Evolutionary conservation across 805 yeast species (phyloP), one percentile per base, ranked within the genome.

Genomic region (Candida nitratophila): DNA sequence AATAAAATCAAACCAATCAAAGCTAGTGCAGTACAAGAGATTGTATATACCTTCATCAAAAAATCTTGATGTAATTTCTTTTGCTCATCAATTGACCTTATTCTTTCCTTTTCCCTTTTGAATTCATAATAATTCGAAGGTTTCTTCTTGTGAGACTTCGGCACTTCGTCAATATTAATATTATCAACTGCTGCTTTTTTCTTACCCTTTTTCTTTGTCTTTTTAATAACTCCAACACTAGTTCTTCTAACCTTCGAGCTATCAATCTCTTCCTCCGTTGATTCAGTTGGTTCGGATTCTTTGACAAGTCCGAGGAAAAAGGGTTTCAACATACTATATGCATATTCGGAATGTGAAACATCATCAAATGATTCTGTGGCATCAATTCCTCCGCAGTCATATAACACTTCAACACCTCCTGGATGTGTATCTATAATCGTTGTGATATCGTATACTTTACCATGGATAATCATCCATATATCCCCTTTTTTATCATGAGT

Each of bases 261-360:
- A n/a, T n/a, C n/a, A n/a, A n/a, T n/a, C n/a, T n/a, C n/a, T n/a
- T n/a, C n/a, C n/a, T n/a, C n/a, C n/a, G n/a, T n/a, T n/a, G n/a
- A n/a, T 24, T 24, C 27, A 24, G 27, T 24, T 7, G 27, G 6
- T 10, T 24, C 27, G 6, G 27, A 24, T 10, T 24, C 27, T 24
- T 6, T 24, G 27, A 34, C 24, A 19, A 78, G 78, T 0, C 95
- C 96, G 48, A 87, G 63, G 65, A 80, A 83, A 46, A 74, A 81
- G 38, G 90, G 96, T 49, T 83, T 86, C 50, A 91, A 68, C 75
- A 90, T 83, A 42, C 86, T 93, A 61, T 86, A 84, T 1, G 97
- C 95, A 39, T 83, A 69, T 49, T 86, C 91, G 4, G 93, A 81
- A 63, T 91, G 96, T 3, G 68, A 67, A 19, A 69, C 70, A 56